Evolutionary conservation across 768 basidiomycete species (phyloP).

Genomic region (Inosperma sp.): DNA sequence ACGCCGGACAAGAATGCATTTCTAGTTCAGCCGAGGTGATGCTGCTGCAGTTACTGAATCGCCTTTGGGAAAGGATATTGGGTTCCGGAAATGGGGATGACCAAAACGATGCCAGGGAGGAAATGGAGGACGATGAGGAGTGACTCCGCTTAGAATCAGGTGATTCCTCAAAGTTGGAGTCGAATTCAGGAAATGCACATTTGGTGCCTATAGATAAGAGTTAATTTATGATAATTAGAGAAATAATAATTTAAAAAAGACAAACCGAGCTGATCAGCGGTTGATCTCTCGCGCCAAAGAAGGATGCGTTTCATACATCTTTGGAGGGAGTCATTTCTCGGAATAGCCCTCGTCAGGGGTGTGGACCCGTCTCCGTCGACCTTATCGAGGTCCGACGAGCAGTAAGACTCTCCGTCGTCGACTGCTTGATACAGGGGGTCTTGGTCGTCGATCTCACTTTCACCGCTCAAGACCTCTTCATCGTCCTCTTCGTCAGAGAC

Average conservation of each 20-base stretch:
- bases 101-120: constrained; percentile 11
- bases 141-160: no score
- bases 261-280: constrained; percentile 39
- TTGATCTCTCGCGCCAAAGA: constrained; percentile 61
- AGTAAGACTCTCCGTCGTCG: constrained; percentile 60
- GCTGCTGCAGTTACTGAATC: constrained; percentile 23
- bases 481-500: constrained; percentile 31
- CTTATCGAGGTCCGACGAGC: constrained; percentile 56
- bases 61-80: constrained; percentile 1
- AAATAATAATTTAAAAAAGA: constrained; percentile 1
- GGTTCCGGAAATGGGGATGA: constrained; percentile 11
- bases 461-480: constrained; percentile 21
- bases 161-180: constrained; percentile 22
- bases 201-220: constrained; percentile 32
- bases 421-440: constrained; percentile 24
- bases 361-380: constrained; percentile 30
- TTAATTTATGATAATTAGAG: constrained; percentile 13
- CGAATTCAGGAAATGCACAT: constrained; percentile 45
- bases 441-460: constrained; percentile 34
- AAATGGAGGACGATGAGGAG: constrained; percentile 27
- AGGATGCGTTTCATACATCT: constrained; percentile 62
- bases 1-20: constrained; percentile 68
- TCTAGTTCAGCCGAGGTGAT: constrained; percentile 38
- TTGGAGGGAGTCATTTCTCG: constrained; percentile 41
- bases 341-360: constrained; percentile 14